Base-by-base conservation (phyloP, 2,329 filamentous ascomycete genomes). In the Epicoccum nigrum region DNA sequence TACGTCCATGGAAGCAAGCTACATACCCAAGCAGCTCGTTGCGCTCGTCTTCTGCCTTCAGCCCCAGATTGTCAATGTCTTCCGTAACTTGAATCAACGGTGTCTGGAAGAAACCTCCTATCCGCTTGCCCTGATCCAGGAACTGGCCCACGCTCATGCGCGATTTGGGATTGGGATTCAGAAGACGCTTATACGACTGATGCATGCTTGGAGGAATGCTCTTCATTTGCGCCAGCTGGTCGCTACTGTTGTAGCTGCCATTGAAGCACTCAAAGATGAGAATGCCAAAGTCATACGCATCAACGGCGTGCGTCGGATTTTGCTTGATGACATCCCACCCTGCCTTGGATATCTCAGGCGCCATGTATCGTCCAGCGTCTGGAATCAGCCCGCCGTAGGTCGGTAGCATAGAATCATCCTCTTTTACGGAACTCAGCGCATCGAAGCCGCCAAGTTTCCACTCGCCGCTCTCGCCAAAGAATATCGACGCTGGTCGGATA, bases 391-490 rank as follows among this genome's bases (percentile, higher is more conserved):
- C 92, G 54, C 92, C 93, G 68, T 92, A 95, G 42, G 85, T 94
- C 69, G 95, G 97, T 67, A 99, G 92, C 39, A 96, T 81, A 8
- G 92, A 91, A 63, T 97, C 91, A 55, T 97, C 92, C 50, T 97
- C 94, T 67, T 97, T 97, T 76, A 97, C 87, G 30, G 89, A 97
- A 75, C 92, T 97, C 52, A 97, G 74, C 4, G 96, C 83, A 61
- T 99, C 94, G 62, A 99, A 96, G 0, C 94, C 94, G 16, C 89
- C 92, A 2, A 99, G 78, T 69, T 95, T 97, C 94, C 94, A 99
- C 76, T 99, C 94, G 51, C 94, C 94, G 68, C 94, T 97, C 70
- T 97, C 93, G 54, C 91, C 92, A 4, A 90, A 94, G 74, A 92
- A 99, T 58, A 99, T 82, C 0, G 93, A 96, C 0, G 89, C 89